Evolutionary conservation across 345 rosid species (phyloP), one percentile per base, ranked within the genome.

Genomic region (Turritis glabra): DNA sequence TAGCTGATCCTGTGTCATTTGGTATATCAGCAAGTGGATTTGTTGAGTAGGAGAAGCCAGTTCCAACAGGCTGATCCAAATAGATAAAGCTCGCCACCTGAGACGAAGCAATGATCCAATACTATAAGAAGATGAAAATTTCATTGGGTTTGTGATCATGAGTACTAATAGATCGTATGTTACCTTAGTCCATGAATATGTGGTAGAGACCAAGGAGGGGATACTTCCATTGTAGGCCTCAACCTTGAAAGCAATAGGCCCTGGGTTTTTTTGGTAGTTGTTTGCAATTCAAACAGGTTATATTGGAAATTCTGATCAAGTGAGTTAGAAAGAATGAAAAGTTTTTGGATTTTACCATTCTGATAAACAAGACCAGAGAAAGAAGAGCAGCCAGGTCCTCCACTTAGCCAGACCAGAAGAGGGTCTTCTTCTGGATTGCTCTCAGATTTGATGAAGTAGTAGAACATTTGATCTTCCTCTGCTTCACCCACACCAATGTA

Each of bases 1-100:
- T 73, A 64, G 80, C 76, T 73, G 82, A 86, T 30, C 15, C 58
- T 40, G 67, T 67, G 52, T 91, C 91, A 35, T 89, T 77, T 7
- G 82, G 59, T 27, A 6, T 71, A 59, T 77, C 65, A 33, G 84
- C 80, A 40, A 21, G 21, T 7, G 18, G 37, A 62, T 72, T 83
- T 77, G 25, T 77, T 35, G 90, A 59, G 21, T 82, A 91, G 19
- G 97, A 91, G 82, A 86, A 91, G 25, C 91, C 96, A 32, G 89
- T 84, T 12, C 92, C 90, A 8, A 85, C 88, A 7, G 92, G 97
- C 38, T 84, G 79, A 73, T 89, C 97, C n/a, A 89, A 63, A 64
- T 82, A 86, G 67, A 87, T 81, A 46, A 91, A 72, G 80, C 78
- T 88, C 2, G 93, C 74, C 3, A 75, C 80, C 91, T 85, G 8